Base-by-base conservation (phyloP, 139 green algal genomes). In the Chlamydomonas incerta region DNA sequence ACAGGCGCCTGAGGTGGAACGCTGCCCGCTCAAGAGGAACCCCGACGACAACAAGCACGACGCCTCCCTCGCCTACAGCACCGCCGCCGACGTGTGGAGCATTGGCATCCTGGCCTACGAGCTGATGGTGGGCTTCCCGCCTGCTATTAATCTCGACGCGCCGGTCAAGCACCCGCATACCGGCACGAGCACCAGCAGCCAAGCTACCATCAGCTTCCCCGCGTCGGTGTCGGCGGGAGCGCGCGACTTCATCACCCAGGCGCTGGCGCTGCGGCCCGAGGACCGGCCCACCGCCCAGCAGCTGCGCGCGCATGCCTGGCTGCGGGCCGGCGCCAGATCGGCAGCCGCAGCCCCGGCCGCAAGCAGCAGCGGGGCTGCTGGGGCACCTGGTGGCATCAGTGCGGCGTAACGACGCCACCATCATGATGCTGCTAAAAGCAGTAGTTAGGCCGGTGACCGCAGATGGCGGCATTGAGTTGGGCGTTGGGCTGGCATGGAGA, bases 91-190 rank as follows among this genome's bases (percentile, higher is more conserved):
- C 68, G 76, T 88, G 20, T 93, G 89, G 89, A 81, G 77, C 23
- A 76, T 86, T 24, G 90, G 90, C 11, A 88, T 95, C 33, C 63
- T 95, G 41, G 87, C 87, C 0, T 93, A 93, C 79, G 92, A 95
- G 87, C 84, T 95, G 55, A 86, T 92, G 47, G 65, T 76, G 79
- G 79, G 79, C 47, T 85, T 85, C 50, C 79, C 63, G 21, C 79
- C 79, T 28, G 41, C 72, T 37, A 0, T 72, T 1, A 8, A 8
- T 8, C 8, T 50, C 6, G 41, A 50, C 41, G 41, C 41, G 6
- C 41, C 41, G 41, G n/a, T n/a, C n/a, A n/a, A 23, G 1, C 20
- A 31, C 5, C 18, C 29, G 66, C 6, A 15, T 8, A 34, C n/a
- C 15, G 31, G 2, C 65, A 3, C 65, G 2, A 29, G 13, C n/a